Evolutionary conservation across 371 early-diverging fungal genomes (phyloP), one percentile per base, ranked within the genome.

Genomic region (Mortierella sp.): DNA sequence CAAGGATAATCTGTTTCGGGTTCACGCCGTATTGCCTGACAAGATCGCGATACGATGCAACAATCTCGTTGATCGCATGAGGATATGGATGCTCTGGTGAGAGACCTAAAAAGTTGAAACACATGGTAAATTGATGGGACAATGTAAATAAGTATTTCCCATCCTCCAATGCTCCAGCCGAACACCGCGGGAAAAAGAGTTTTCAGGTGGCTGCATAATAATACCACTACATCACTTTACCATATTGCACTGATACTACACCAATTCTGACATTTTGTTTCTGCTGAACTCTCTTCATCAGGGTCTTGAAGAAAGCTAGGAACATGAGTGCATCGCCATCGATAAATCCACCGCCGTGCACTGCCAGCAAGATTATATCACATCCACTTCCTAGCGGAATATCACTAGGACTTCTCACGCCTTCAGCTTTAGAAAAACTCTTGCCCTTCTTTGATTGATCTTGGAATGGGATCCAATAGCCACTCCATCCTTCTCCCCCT

Each of bases 171-270:
- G n/a, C n/a, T n/a, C n/a, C n/a, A n/a, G n/a, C n/a, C n/a, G 22
- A 18, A 39, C 22, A n/a, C 35, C 14, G 47, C n/a, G n/a, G n/a
- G n/a, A n/a, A n/a, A 32, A 3, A 35, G 6, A 8, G 35, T 35
- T 35, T 35, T 35, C 35, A 35, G 6, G 35, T 35, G 35, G 35
- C 35, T 55, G 24, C 20, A 52, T 18, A 32, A 58, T 26, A 26
- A 37, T 30, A 68, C 40, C 43, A 14, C 35, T 62, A 37, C n/a
- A 68, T 40, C 43, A 14, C 35, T 62, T 64, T 86, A 87, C 90
- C 83, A 68, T 90, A 90, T 62, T 90, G 87, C 5, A 88, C 73
- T 6, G 88, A 86, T 73, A 90, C 79, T n/a, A 90, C 84, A 18
- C 86, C 84, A 28, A 87, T 85, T 76, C 85, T 83, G 24, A 90